These are phyloP conservation scores for Trichoderma polysporum DNA, from an alignment of 2,329 filamentous ascomycete species.

Conservation along the genomic window DNA sequence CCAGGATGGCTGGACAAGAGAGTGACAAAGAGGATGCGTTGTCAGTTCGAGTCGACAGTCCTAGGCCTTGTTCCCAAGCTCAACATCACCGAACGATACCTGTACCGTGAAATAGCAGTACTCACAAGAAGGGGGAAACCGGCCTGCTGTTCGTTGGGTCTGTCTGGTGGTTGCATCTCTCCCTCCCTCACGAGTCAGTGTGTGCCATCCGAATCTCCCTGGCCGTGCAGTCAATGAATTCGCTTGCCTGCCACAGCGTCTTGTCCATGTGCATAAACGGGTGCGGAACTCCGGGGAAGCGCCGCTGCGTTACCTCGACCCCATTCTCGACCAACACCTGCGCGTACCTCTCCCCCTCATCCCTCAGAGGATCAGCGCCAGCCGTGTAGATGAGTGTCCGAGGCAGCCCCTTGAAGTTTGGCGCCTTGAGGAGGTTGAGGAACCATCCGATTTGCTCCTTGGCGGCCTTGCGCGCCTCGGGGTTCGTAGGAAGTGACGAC, in stretches of 20 bases:
- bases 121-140: not conserved
- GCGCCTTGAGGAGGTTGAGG: slow-evolving; percentile 38
- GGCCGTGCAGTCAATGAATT: slow-evolving; percentile 36
- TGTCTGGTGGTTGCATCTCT: not conserved
- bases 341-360: slow-evolving; percentile 51
- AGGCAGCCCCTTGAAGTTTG: slow-evolving; percentile 35
- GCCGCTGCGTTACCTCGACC: slow-evolving; percentile 45
- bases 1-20: not conserved
- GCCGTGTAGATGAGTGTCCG: slow-evolving; percentile 45
- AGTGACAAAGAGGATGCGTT: not conserved
- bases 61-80: not conserved
- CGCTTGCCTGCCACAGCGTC: slow-evolving; percentile 37
- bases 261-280: slow-evolving; percentile 51
- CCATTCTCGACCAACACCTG: slow-evolving; percentile 43
- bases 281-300: slow-evolving; percentile 50
- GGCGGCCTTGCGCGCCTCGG: slow-evolving; percentile 19
- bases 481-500: slow-evolving; percentile 27
- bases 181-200: slow-evolving; percentile 17
- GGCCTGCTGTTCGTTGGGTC: not conserved
- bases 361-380: slow-evolving; percentile 45
- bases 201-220: slow-evolving; percentile 34
- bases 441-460: slow-evolving; percentile 29
- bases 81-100: not conserved
- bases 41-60: not conserved
- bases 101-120: not conserved